phyloP scores from a whole-genome alignment of 1,139 yeast genomes.

The Williopsis jadinii region DNA sequence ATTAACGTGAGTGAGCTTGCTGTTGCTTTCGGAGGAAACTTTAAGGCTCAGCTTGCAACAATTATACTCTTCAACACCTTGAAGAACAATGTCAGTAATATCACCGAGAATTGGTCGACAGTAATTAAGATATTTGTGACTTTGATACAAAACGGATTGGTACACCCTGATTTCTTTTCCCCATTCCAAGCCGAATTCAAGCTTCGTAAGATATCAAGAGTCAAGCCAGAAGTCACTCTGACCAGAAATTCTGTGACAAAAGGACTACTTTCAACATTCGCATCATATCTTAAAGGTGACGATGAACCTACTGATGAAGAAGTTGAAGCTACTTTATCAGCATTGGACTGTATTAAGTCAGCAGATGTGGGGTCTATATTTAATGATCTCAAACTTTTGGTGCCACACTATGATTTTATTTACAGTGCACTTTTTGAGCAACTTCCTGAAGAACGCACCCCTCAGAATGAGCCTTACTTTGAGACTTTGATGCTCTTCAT shows the following conservation, averaged over 20 bases:
- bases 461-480: constrained; percentile 36
- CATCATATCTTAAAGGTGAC: constrained; percentile 89
- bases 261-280: constrained; percentile 82
- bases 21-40: constrained; percentile 81
- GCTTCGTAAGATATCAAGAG: constrained; percentile 47
- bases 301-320: constrained; percentile 94
- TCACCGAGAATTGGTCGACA: constrained; percentile 49
- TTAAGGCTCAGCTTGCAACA: constrained; percentile 85
- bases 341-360: constrained; percentile 67
- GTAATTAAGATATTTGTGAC: constrained; percentile 55
- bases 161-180: constrained; percentile 58
- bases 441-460: constrained; percentile 22
- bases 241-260: constrained; percentile 55
- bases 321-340: constrained; percentile 75
- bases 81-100: constrained; percentile 37
- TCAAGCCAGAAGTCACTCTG: constrained; percentile 59
- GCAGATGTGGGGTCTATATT: constrained; percentile 15
- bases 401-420: constrained; percentile 3
- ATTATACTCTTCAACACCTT: constrained; percentile 79
- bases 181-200: constrained; percentile 54
- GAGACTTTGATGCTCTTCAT: constrained; percentile 51
- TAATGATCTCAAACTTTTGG: constrained; percentile 6
- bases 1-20: constrained; percentile 76
- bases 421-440: constrained; percentile 24
- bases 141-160: constrained; percentile 65